Conservation (phyloP, 2,329 filamentous ascomycete species). For the Aspergillus transmontanensis region DNA sequence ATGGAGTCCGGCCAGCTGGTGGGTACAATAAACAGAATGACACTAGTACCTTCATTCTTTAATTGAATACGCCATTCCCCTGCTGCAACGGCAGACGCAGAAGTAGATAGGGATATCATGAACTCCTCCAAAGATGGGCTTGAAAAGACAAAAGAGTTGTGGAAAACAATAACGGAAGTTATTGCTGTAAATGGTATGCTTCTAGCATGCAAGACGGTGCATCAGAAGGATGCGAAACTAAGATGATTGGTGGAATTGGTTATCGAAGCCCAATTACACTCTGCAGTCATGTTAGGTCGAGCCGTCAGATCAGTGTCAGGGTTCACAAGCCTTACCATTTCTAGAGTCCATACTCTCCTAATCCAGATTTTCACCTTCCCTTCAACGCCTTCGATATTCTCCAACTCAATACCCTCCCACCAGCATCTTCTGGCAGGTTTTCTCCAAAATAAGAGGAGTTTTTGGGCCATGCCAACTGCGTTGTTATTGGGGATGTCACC, state of each 20-base stretch:
- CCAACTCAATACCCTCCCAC: conserved; percentile 97
- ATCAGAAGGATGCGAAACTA: conserved; percentile 19
- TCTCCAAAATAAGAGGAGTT: conserved; percentile 94
- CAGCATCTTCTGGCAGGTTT: conserved; percentile 95
- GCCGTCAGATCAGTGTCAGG: not conserved
- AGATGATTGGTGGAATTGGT: conserved; percentile 13
- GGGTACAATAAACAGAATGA: conserved; percentile 22
- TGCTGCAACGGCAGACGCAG: conserved; percentile 15
- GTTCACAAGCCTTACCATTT: conserved; percentile 66
- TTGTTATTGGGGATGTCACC: conserved; percentile 73
- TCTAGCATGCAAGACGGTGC: conserved; percentile 17
- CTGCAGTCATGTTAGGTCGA: conserved; percentile 43
- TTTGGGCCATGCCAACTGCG: conserved; percentile 96
- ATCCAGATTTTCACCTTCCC: conserved; percentile 98
- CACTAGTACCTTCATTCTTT: conserved; percentile 17
- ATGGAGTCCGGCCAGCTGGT: conserved; percentile 20
- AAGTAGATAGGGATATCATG: conserved; percentile 26
- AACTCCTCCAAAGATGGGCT: conserved; percentile 20
- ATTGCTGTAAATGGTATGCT: conserved; percentile 15
- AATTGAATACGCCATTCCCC: conserved; percentile 22
- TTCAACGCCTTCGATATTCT: conserved; percentile 85
- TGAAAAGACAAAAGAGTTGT: conserved; percentile 8
- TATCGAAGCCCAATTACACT: conserved; percentile 81
- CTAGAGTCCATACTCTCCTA: conserved; percentile 93
- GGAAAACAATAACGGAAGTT: conserved; percentile 12